Evolutionary conservation across 1,284 basidiomycete species (phyloP), one percentile per base, ranked within the genome.

Genomic region (Ustilago xerochloae): DNA sequence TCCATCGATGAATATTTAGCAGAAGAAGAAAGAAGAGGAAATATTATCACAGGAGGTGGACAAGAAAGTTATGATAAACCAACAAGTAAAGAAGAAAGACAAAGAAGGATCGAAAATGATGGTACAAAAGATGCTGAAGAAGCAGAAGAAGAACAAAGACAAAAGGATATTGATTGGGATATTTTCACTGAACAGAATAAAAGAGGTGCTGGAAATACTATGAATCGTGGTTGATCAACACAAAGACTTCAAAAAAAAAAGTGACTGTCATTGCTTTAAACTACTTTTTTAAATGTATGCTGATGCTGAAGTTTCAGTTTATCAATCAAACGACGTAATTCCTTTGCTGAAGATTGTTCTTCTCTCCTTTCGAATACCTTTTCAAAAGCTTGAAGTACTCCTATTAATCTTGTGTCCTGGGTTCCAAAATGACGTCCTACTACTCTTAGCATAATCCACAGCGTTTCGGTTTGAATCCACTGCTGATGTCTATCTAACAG

Each of bases 1-100:
- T 89, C 91, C 1, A 90, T 99, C 75, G 96, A 99, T 81, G 93
- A 99, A 85, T 98, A 96, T 82, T 88, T 99, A 22, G 90, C 92
- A 75, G 90, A 94, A 64, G 96, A 99, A 84, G 86, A 88, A 55
- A 87, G 90, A 64, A 87, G 92, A 52, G 94, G 95, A 0, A 95
- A 94, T 60, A 90, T 98, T 78, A 90, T 97, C 66, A 88, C 89
- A 3, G 92, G 91, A 30, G 92, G 93, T 85, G 93, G 65, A 1
- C 65, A 73, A 32, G 64, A 64, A 18, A 46, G 38, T 18, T 68
- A 73, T 53, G 70, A 68, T 49, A 47, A 59, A 8, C 54, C 61
- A 9, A 67, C 64, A 32, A 54, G 58, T 92, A 0, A 90, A 89
- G 2, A 71, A 59, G 22, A 79, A 69, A 61, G 66, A 20, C 22